Conservation (phyloP, 352 stramenopile species). For the Peronospora belbahrii region DNA sequence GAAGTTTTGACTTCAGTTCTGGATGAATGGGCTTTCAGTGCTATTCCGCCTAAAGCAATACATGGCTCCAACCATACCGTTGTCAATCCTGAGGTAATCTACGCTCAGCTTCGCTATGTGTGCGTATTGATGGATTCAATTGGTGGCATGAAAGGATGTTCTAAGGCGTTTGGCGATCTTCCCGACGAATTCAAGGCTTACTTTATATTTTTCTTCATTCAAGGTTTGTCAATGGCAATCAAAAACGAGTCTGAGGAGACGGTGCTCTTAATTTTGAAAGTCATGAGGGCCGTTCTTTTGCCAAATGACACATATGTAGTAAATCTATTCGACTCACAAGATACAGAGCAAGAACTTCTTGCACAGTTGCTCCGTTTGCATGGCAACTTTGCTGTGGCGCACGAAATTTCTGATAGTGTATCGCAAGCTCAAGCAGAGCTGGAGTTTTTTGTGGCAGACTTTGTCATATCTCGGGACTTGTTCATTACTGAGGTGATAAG, state of each 20-base stretch:
- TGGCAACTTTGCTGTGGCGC: not conserved
- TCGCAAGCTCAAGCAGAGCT: constrained; percentile 12
- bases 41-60: not conserved
- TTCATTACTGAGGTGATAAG: constrained; percentile 18
- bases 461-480: constrained; percentile 21
- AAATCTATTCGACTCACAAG: constrained; percentile 10
- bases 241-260: constrained; percentile 8
- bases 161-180: constrained; percentile 10
- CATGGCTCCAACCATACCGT: not conserved
- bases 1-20: constrained; percentile 9
- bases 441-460: constrained; percentile 30
- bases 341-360: constrained; percentile 24
- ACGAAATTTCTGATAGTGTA: not conserved
- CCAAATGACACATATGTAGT: constrained; percentile 2
- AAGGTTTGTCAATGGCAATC: constrained; percentile 10
- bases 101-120: constrained; percentile 30
- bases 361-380: constrained; percentile 20
- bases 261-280: constrained; percentile 11
- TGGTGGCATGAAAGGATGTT: constrained; percentile 14
- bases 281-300: constrained; percentile 18
- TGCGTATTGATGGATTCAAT: constrained; percentile 31
- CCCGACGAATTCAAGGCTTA: constrained; percentile 8
- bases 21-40: not conserved
- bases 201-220: constrained; percentile 17
- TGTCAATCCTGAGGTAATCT: constrained; percentile 16